Evolutionary conservation across 495 filamentous ascomycete species (phyloP).

Genomic region (Hyaloscypha variabilis): DNA sequence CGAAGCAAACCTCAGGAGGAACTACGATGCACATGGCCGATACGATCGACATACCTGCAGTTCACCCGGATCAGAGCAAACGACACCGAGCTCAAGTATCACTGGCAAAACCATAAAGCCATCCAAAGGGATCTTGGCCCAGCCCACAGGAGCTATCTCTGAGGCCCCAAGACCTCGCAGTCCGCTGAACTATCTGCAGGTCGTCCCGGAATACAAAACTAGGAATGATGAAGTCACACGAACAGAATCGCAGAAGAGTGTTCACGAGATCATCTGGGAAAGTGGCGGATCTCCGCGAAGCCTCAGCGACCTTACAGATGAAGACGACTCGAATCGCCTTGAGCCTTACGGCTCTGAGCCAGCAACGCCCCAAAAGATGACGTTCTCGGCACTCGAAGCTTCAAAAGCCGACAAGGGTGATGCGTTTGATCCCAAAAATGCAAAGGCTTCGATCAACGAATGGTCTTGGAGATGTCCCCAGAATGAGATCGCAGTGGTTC

Average conservation of each 20-base stretch:
- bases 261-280: constrained; percentile 28
- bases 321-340: constrained; percentile 4
- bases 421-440: constrained; percentile 22
- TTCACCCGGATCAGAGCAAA: too few relatives aligned
- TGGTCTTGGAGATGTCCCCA: constrained; percentile 16
- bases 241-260: constrained; percentile 15
- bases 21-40: background rate
- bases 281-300: background rate
- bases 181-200: constrained; percentile 9
- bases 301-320: background rate
- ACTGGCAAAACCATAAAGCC: background rate
- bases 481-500: constrained; percentile 7
- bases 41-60: background rate
- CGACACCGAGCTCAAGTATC: background rate
- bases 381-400: background rate
- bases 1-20: constrained; percentile 12
- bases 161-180: background rate
- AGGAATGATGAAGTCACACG: background rate
- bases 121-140: background rate
- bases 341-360: background rate
- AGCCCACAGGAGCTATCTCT: background rate
- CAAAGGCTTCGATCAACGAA: constrained; percentile 14
- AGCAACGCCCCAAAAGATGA: too few relatives aligned
- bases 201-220: background rate
- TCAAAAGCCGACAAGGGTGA: background rate